Evolutionary conservation across 2,329 filamentous ascomycete species (phyloP), one percentile per base, ranked within the genome.

Genomic region (Ceratocystis lukuohia): DNA sequence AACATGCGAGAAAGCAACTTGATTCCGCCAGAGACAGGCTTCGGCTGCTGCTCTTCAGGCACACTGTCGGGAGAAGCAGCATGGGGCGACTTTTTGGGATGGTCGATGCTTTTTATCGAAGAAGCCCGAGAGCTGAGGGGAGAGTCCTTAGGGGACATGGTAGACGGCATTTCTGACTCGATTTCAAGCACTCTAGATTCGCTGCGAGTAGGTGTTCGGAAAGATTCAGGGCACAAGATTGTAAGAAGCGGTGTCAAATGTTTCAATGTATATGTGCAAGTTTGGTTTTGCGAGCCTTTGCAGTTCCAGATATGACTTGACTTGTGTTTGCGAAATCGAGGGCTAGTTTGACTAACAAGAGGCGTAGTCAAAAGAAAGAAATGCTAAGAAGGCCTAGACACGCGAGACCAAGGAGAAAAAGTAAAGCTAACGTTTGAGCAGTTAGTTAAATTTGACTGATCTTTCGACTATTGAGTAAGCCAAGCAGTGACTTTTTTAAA

Each of bases 1-100:
- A 68, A 68, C 63, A 68, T 68, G 57, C 66, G 66, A 41, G 66
- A 65, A 62, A 67, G 66, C 7, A 67, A 48, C 57, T 67, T 65
- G 17, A 65, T 68, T 28, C 63, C 59, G 41, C 66, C 59, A 33
- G 66, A 68, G n/a, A 68, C 57, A 30, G 66, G 63, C 48, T 68
- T 68, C 8, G 10, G 37, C 46, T 12, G 62, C 4, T 41, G 30
- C 15, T 68, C 66, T 20, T 68, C 66, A 33, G 62, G 28, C 17
- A 37, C 28, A 64, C 44, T 50, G n/a, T 67, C 66, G 2, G 61
- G 45, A 33, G 63, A 37, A 28, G 45, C 45, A 28, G 62, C 48
- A 37, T 37, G 63, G 25, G 63, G 66, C 22, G 66, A 65, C 59
- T 68, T 68, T 53, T 65, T 68, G 57, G 46, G 61, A 17, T 41